Conservation (phyloP, 2,329 filamentous ascomycete species). For the Xylariaceae sp. region DNA sequence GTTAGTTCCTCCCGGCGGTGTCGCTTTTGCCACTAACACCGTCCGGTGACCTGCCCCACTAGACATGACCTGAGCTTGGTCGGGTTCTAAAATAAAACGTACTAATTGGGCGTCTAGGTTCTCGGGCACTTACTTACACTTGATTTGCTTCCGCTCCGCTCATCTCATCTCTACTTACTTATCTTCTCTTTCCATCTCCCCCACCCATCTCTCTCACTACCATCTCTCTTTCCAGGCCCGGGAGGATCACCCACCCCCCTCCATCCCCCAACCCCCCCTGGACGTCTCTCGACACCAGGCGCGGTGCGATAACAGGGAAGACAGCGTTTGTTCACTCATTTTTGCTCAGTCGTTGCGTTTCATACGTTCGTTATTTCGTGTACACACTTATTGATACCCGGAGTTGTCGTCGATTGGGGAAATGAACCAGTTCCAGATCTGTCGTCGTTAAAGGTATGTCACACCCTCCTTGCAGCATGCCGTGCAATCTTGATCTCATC, state of each 20-base stretch:
- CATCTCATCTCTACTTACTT: constrained; percentile 4
- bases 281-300: constrained; percentile 10
- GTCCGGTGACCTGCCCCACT: constrained; percentile 24
- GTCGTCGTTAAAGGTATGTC: constrained; percentile 30
- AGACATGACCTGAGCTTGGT: constrained; percentile 13
- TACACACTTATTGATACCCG: constrained; percentile 1
- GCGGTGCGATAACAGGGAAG: constrained; percentile 11
- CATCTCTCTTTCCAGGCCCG: background rate
- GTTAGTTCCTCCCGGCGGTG: constrained; percentile 19
- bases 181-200: background rate
- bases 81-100: constrained; percentile 12
- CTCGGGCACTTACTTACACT: constrained; percentile 7
- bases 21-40: constrained; percentile 25
- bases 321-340: background rate
- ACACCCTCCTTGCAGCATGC: constrained; percentile 31
- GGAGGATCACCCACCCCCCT: constrained; percentile 10
- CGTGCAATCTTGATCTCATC: constrained; percentile 23
- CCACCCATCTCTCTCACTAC: background rate
- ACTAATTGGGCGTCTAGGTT: constrained; percentile 18
- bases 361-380: background rate
- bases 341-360: no score
- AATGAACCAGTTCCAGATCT: constrained; percentile 28
- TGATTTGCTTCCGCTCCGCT: constrained; percentile 5
- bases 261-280: constrained; percentile 3
- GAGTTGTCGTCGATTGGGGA: constrained; percentile 18